Evolutionary conservation across 805 yeast species (phyloP).

Genomic region (Naumovozyma baii): DNA sequence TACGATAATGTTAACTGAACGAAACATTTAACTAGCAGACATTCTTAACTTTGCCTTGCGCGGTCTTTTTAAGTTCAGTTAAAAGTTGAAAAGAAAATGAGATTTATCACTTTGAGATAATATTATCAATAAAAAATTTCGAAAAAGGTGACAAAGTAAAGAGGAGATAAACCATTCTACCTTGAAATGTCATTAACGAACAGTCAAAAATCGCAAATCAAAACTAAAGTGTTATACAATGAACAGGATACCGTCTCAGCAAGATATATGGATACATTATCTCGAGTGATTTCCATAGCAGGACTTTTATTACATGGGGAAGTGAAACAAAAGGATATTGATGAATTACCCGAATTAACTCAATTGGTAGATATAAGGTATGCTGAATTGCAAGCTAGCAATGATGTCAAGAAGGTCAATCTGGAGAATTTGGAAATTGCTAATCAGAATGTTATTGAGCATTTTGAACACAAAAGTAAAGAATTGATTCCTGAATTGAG

Average conservation of each 20-base stretch:
- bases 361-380: conserved; percentile 14
- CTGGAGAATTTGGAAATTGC: conserved; percentile 20
- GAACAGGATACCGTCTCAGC: conserved; percentile 21
- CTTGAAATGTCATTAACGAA: conserved; percentile 5
- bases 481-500: conserved; percentile 11
- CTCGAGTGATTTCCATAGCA: conserved; percentile 13
- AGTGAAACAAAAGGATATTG: conserved; percentile 11
- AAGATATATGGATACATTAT: conserved; percentile 17
- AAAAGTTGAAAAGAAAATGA: too few species aligned
- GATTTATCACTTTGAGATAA: too few species aligned
- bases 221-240: conserved; percentile 19
- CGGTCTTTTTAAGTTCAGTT: too few species aligned
- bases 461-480: conserved; percentile 8
- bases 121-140: too few species aligned
- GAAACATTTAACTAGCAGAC: too few species aligned
- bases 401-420: conserved; percentile 19
- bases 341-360: conserved; percentile 6
- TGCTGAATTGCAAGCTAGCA: conserved; percentile 18
- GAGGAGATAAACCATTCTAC: too few species aligned
- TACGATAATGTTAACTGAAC: too few species aligned
- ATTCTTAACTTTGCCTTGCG: too few species aligned
- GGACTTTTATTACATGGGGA: conserved; percentile 15
- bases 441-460: conserved; percentile 10
- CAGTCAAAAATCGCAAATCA: conserved; percentile 13
- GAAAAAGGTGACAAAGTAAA: too few species aligned